Evolutionary conservation across 1,284 basidiomycete species (phyloP).

Genomic region (Schizopora paradoxa): DNA sequence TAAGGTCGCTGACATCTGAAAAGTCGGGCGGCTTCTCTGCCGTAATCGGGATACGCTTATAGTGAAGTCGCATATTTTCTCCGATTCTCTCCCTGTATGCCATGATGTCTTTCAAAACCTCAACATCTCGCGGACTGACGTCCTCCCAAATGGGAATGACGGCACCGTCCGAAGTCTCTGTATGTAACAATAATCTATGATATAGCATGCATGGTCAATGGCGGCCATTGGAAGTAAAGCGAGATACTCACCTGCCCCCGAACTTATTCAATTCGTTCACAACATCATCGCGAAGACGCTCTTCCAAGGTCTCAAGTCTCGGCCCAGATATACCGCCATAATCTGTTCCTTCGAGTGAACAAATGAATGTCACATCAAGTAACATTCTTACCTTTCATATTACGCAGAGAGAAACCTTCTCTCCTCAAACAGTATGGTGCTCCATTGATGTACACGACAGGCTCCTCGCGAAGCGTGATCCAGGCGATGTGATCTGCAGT

Average conservation of each 20-base stretch:
- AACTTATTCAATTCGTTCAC: conserved; percentile 78
- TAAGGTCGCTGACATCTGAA: conserved; percentile 66
- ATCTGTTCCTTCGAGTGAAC: conserved; percentile 40
- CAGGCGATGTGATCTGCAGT: conserved; percentile 68
- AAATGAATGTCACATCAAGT: conserved; percentile 3
- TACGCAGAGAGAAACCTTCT: conserved; percentile 76
- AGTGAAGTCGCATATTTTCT: conserved; percentile 61
- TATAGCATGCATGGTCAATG: background rate
- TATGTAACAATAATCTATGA: conserved; percentile 77
- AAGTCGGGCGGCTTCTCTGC: conserved; percentile 71
- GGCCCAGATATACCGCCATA: conserved; percentile 90
- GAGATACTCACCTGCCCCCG: conserved; percentile 66
- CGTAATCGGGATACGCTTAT: conserved; percentile 89
- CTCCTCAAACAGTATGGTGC: conserved; percentile 75
- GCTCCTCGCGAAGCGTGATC: conserved; percentile 93
- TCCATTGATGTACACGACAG: conserved; percentile 92
- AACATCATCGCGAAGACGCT: conserved; percentile 88
- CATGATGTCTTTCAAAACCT: conserved; percentile 91
- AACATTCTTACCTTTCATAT: conserved; percentile 72
- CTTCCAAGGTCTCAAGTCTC: conserved; percentile 85
- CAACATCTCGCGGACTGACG: conserved; percentile 70
- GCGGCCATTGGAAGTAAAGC: background rate
- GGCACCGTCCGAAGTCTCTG: conserved; percentile 83
- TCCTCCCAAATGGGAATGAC: conserved; percentile 97
- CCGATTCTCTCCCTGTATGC: conserved; percentile 41